These are phyloP conservation scores for Heliocybe sulcata DNA, from an alignment of 1,284 basidiomycete species.

Conservation along the genomic window DNA sequence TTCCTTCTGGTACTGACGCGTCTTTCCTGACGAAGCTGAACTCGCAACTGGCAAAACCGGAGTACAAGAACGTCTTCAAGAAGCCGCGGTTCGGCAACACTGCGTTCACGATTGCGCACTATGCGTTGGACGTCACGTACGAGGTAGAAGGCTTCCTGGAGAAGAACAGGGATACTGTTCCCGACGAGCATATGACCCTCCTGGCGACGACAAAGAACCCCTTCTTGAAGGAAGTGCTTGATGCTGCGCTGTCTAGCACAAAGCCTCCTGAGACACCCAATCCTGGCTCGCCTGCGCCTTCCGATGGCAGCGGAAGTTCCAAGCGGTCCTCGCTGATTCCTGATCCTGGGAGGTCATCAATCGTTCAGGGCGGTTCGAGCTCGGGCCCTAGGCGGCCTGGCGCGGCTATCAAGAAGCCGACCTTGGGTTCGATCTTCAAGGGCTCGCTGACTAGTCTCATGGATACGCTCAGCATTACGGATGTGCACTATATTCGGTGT, in stretches of 20 bases:
- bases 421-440: constrained; percentile 98
- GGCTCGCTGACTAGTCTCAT: constrained; percentile 90
- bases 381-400: constrained; percentile 54
- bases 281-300: constrained; percentile 62
- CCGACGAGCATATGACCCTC: constrained; percentile 92
- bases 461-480: constrained; percentile 96
- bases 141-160: constrained; percentile 98
- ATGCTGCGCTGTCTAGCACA: constrained; percentile 76
- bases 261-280: constrained; percentile 57
- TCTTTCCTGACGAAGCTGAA: constrained; percentile 95
- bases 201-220: constrained; percentile 83
- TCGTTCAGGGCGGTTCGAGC: constrained; percentile 42
- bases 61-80: constrained; percentile 90
- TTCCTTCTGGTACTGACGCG: constrained; percentile 89
- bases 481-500: constrained; percentile 99
- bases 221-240: constrained; percentile 93
- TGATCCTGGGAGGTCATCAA: constrained; percentile 73
- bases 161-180: constrained; percentile 98
- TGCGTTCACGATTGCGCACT: constrained; percentile 97
- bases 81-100: constrained; percentile 97
- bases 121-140: constrained; percentile 97
- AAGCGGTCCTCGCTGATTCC: constrained; percentile 78
- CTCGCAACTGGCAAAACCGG: constrained; percentile 78
- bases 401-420: constrained; percentile 80
- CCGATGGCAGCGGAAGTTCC: constrained; percentile 66